Evolutionary conservation across 1,284 basidiomycete species (phyloP).

Genomic region (Ganoderma meredithae): DNA sequence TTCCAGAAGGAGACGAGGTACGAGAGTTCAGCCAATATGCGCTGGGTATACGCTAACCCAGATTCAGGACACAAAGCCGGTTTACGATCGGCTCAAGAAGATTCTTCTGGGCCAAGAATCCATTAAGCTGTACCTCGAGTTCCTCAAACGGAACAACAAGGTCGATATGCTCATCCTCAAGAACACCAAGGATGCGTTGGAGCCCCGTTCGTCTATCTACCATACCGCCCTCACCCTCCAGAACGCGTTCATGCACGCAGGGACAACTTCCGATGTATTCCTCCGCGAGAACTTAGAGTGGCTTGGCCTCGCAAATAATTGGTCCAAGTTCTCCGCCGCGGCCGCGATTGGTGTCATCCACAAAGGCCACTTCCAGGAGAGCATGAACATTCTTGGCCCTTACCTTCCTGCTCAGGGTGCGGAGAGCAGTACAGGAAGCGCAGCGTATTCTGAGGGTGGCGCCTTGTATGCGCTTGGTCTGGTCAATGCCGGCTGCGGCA

Average conservation of each 20-base stretch:
- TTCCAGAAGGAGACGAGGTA: constrained; percentile 73
- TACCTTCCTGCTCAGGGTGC: constrained; percentile 84
- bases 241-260: constrained; percentile 96
- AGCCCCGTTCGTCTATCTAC: constrained; percentile 93
- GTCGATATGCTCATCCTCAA: constrained; percentile 92
- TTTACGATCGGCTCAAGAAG: constrained; percentile 76
- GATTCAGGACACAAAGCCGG: constrained; percentile 61
- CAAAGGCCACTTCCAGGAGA: constrained; percentile 93
- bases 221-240: constrained; percentile 95
- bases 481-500: constrained; percentile 89
- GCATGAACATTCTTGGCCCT: constrained; percentile 91
- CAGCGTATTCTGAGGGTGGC: constrained; percentile 92
- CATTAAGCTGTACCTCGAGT: constrained; percentile 92
- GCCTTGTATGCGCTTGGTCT: constrained; percentile 94
- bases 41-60: constrained; percentile 21
- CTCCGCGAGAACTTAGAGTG: constrained; percentile 95
- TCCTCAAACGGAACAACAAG: constrained; percentile 93
- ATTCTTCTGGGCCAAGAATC: constrained; percentile 91
- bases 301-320: constrained; percentile 92
- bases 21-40: constrained; percentile 30
- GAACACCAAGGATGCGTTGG: constrained; percentile 93
- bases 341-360: constrained; percentile 96
- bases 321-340: constrained; percentile 97
- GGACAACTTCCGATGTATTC: constrained; percentile 93
- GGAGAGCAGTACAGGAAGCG: constrained; percentile 74